phyloP scores from a whole-genome alignment of 225 moss, liverwort and hornwort genomes.

The Physcomitrium patens region DNA sequence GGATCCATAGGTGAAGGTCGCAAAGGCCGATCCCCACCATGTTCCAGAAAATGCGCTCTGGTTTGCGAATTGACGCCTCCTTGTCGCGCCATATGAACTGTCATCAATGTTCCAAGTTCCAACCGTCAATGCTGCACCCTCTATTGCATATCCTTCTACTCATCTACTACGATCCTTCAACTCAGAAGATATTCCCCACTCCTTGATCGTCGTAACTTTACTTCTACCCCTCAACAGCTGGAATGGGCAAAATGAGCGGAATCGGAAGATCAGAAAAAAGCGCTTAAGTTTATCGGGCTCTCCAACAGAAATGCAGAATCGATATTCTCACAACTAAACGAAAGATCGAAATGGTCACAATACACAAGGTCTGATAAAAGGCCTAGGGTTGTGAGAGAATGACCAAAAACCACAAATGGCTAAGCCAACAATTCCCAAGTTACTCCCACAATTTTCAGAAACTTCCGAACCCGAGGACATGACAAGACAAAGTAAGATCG shows the following conservation, averaged over 20 bases:
- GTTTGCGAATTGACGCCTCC: constrained; percentile 41
- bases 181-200: neutral
- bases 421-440: neutral
- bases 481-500: neutral
- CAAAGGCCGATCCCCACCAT: constrained; percentile 54
- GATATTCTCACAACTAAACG: constrained; percentile 5
- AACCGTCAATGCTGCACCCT: constrained; percentile 13
- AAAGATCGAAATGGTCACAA: constrained; percentile 16
- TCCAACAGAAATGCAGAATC: constrained; percentile 3
- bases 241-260: constrained; percentile 16
- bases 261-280: constrained; percentile 21
- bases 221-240: neutral
- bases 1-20: constrained; percentile 62
- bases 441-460: constrained; percentile 23
- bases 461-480: neutral
- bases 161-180: constrained; percentile 13
- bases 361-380: constrained; percentile 14
- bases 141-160: constrained; percentile 16
- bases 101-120: constrained; percentile 33
- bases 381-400: constrained; percentile 15
- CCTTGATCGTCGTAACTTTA: constrained; percentile 21
- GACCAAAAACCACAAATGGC: constrained; percentile 8
- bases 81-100: constrained; percentile 43
- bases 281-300: constrained; percentile 3
- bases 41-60: constrained; percentile 38